Evolutionary conservation across 2,329 filamentous ascomycete genomes (phyloP).

Genomic region (Tothia fuscella): DNA sequence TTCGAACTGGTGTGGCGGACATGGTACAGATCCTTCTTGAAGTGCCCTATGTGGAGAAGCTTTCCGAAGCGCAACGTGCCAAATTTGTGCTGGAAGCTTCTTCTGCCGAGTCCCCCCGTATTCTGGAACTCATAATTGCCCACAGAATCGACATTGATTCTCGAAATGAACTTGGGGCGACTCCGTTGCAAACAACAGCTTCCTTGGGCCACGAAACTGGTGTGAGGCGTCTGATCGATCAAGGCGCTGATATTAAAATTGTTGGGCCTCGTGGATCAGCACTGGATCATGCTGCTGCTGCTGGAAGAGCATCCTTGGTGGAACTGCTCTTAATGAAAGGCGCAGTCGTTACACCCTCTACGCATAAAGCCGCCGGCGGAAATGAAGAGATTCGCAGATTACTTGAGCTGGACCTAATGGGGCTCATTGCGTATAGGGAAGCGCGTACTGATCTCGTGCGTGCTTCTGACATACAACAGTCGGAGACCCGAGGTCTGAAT

Average conservation of each 20-base stretch:
- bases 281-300: not conserved
- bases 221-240: not conserved
- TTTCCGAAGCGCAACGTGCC: not conserved
- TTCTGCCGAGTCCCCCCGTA: not conserved
- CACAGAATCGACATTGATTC: not conserved
- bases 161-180: not conserved
- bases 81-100: not conserved
- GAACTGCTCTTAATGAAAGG: not conserved
- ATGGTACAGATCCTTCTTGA: not conserved
- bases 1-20: not conserved
- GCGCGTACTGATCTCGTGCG: no score
- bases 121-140: not conserved
- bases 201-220: not conserved
- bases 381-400: no score
- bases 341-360: not conserved
- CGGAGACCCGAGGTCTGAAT: no score
- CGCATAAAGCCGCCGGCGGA: not conserved
- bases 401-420: no score
- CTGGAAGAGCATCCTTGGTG: not conserved
- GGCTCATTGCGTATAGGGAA: no score
- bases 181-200: not conserved
- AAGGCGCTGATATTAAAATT: not conserved
- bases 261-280: not conserved
- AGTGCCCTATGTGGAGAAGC: not conserved
- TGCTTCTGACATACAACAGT: no score